Evolutionary conservation across 345 rosid species (phyloP), one percentile per base, ranked within the genome.

Genomic region (Rhodamnia rubescens): DNA sequence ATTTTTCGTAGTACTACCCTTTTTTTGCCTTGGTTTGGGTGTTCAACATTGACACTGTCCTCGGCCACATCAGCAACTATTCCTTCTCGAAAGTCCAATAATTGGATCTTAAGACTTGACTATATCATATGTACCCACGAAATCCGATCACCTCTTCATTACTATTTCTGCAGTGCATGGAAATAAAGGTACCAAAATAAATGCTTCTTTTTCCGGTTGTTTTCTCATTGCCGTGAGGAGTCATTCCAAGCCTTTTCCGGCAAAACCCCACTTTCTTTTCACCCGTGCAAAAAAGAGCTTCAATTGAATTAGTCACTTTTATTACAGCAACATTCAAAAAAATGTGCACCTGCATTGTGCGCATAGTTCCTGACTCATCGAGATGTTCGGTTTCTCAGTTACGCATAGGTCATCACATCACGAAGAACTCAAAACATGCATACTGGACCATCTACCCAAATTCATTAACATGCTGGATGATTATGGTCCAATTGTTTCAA

Each of bases 181-280:
- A 32, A 32, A 69, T 61, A 42, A 49, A 49, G 11, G 24, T 69
- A 69, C 12, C 8, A 69, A 69, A 36, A 36, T 69, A 18, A 16
- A 0, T 36, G 47, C 26, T 18, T 69, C 26, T 18, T 69, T 11
- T 1, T 69, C 47, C 0, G 12, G 47, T 1, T 0, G 3, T 18
- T 40, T 36, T 3, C 24, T 36, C 7, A 2, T 32, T 18, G 18
- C 24, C 24, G 0, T 9, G 78, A 32, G 13, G 9, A 69, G 78
- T 69, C 78, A 18, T 36, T 20, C 47, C 13, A 32, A 18, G 78
- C 26, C 18, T 69, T 69, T 69, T 50, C 52, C n/a, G 0, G 0
- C 13, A 56, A 24, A 56, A 24, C 12, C 59, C 12, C 4, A 56
- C 59, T 56, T 56, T 56, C 59, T 56, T 56, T 22, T 56, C 59